These are phyloP conservation scores for Mycena chlorophos DNA, from an alignment of 768 basidiomycete genomes.

Conservation along the genomic window DNA sequence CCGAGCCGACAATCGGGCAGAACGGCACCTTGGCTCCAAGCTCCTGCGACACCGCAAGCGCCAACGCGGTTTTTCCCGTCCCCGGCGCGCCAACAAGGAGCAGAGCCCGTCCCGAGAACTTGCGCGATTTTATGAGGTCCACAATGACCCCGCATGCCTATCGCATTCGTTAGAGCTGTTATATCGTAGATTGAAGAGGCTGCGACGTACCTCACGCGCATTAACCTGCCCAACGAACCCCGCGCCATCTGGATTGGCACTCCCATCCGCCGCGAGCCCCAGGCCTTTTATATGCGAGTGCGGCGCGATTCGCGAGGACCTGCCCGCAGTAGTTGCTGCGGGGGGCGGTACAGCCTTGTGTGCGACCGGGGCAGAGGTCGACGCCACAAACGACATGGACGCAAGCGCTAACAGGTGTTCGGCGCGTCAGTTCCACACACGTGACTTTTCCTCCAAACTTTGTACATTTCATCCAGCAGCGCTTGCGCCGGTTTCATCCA, in stretches of 20 bases:
- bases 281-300: slow-evolving; percentile 98
- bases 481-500: neutral
- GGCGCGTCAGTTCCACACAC: slow-evolving; percentile 11
- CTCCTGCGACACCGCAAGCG: slow-evolving; percentile 93
- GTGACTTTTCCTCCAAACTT: neutral
- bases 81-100: slow-evolving; percentile 94
- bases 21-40: slow-evolving; percentile 94
- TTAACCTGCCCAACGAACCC: slow-evolving; percentile 91
- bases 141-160: slow-evolving; percentile 92
- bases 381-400: slow-evolving; percentile 38
- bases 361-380: slow-evolving; percentile 55
- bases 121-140: slow-evolving; percentile 85
- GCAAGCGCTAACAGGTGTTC: neutral
- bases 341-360: slow-evolving; percentile 77
- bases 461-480: neutral
- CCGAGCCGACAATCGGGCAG: slow-evolving; percentile 97
- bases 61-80: slow-evolving; percentile 96
- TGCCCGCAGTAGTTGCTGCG: slow-evolving; percentile 55
- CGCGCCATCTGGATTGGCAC: slow-evolving; percentile 66
- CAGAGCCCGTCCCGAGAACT: slow-evolving; percentile 91
- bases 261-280: slow-evolving; percentile 82
- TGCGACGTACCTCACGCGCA: slow-evolving; percentile 83
- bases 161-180: neutral
- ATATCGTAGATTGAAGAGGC: neutral
- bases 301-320: slow-evolving; percentile 80